Base-by-base conservation (phyloP, 768 basidiomycete genomes). In the Lentinula boryana region DNA sequence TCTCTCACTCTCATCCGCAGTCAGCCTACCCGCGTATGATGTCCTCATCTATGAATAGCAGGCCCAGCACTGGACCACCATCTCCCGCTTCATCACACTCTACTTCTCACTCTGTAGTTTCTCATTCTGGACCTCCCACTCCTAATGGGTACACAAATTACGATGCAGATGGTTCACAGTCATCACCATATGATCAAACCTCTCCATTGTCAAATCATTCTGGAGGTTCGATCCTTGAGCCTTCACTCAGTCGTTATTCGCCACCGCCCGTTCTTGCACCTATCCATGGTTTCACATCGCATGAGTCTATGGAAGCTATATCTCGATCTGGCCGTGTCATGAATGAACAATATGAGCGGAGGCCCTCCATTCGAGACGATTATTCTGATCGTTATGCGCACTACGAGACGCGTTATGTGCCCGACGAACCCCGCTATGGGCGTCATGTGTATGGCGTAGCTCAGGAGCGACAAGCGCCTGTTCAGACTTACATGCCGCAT, bases 231-330 rank as follows among this genome's bases (percentile, higher is more conserved):
- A 52, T 60, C 9, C 15, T 60, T 10, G 58, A 21, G 15, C 58
- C 58, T 67, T 23, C 64, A 43, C 53, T 63, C 62, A 55, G 68
- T 64, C 72, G 82, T 41, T 82, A 80, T 60, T 82, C 81, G 0
- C 83, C 84, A 0, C 83, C 84, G 32, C 83, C 83, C 0, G 76
- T 74, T 6, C 71, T 86, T 33, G 83, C 84, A 21, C 84, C 84
- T 2, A 84, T 85, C 41, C 84, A 85, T 53, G 75, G 60, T 10
- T 60, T 60, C 38, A 4, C 49, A 4, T 52, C 48, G 31, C 50
- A 50, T 60, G 40, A 60, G 18, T 35, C 44, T 32, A 21, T 33
- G 10, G 50, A 31, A 35, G 49, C 10, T 10, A 27, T 44, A 8
- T 23, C 57, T n/a, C 35, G 57, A 12, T 32, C 44, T 23, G 50